Evolutionary conservation across 164 flowering plant species (phyloP).

Genomic region (Macadamia integrifolia): DNA sequence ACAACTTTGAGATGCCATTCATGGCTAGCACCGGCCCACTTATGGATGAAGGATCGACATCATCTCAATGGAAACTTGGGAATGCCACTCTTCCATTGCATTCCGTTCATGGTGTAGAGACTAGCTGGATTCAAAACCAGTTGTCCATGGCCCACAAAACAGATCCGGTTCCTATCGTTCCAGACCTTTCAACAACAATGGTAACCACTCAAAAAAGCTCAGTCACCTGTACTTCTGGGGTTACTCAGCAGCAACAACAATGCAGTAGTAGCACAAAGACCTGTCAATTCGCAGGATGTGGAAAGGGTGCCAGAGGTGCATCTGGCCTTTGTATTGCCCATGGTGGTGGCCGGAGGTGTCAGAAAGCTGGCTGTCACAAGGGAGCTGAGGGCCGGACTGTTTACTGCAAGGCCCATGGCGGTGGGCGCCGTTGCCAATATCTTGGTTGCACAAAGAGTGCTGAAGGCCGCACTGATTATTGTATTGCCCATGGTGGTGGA

Average conservation of each 20-base stretch:
- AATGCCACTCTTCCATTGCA: constrained; percentile 21
- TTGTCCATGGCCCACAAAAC: constrained; percentile 11
- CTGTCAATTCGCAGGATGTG: constrained; percentile 82
- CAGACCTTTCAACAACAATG: constrained; percentile 43
- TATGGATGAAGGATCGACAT: constrained; percentile 46
- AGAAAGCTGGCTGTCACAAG: constrained; percentile 40
- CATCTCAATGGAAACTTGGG: constrained; percentile 29
- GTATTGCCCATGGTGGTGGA: not conserved
- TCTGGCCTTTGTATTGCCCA: constrained; percentile 93
- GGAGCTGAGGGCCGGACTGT: not conserved
- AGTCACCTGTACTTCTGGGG: constrained; percentile 73
- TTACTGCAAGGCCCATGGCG: not conserved
- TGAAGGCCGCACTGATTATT: not conserved
- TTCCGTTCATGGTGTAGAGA: constrained; percentile 13
- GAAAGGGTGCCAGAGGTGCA: constrained; percentile 96
- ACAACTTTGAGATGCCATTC: constrained; percentile 17
- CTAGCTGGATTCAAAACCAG: constrained; percentile 22
- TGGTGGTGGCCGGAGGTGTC: constrained; percentile 93
- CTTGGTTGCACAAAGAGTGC: not conserved
- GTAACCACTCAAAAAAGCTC: constrained; percentile 56
- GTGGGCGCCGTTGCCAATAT: not conserved
- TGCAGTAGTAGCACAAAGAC: constrained; percentile 43
- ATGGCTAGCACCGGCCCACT: constrained; percentile 5
- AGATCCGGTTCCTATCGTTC: constrained; percentile 22
- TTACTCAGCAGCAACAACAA: constrained; percentile 35